phyloP scores from a whole-genome alignment of 1,139 yeast species.

The Saccharomyces hybrid region DNA sequence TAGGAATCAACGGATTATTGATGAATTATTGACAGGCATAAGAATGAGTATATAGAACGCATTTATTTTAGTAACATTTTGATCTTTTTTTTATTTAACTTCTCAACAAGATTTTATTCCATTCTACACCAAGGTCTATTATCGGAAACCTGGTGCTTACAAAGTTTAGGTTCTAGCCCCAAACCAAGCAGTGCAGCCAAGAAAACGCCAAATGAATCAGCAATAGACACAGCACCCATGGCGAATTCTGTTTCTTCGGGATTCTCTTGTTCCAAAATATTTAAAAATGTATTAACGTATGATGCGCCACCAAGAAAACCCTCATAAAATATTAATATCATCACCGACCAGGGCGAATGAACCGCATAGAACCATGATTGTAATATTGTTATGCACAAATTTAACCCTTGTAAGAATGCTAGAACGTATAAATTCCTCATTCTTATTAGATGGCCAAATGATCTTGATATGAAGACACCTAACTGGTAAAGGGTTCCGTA shows the following conservation, averaged over 20 bases:
- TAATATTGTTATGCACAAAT: conserved; percentile 47
- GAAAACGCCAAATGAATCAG: conserved; percentile 84
- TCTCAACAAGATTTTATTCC: conserved; percentile 16
- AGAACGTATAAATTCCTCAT: conserved; percentile 52
- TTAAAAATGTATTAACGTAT: conserved; percentile 79
- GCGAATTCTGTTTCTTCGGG: conserved; percentile 66
- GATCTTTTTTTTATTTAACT: background rate
- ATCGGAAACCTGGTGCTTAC: conserved; percentile 54
- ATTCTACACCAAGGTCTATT: conserved; percentile 60
- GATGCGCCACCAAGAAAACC: conserved; percentile 86
- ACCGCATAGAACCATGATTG: conserved; percentile 57
- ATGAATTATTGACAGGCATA: conserved; percentile 35
- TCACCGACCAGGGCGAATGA: conserved; percentile 60
- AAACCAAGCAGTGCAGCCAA: conserved; percentile 70
- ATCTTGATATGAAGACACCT: conserved; percentile 86
- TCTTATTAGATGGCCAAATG: conserved; percentile 64
- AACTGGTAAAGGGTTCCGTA: conserved; percentile 89
- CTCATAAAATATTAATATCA: conserved; percentile 68
- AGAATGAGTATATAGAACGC: conserved; percentile 27
- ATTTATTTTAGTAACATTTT: background rate
- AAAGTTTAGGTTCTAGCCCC: conserved; percentile 66
- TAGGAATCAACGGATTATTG: conserved; percentile 46
- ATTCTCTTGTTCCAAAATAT: conserved; percentile 59
- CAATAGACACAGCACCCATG: conserved; percentile 87
- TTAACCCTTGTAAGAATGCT: conserved; percentile 59